Percentiles rank a stretch among this genome's conserved stretches.
Evolutionary conservation across 2,329 filamentous ascomycete species (phyloP).

Genomic region (Cladosporium sp.): DNA sequence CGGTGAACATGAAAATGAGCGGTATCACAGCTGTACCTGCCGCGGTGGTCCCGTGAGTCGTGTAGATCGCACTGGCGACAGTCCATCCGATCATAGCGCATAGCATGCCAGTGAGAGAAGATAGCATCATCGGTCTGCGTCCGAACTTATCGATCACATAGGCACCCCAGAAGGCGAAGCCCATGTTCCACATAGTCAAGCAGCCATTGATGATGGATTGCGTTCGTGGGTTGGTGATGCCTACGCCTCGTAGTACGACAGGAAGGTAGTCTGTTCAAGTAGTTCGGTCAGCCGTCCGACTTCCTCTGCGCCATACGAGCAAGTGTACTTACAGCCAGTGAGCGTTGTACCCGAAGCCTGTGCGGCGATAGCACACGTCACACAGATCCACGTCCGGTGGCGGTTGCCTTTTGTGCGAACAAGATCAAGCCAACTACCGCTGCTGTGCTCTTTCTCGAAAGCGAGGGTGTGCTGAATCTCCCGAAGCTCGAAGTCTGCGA

Average conservation of each 20-base stretch:
- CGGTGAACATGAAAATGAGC: slow-evolving; percentile 18
- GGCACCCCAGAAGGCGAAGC: slow-evolving; percentile 38
- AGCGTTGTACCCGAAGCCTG: slow-evolving; percentile 53
- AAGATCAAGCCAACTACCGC: slow-evolving; percentile 41
- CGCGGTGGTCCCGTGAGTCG: slow-evolving; percentile 16
- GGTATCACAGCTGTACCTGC: slow-evolving; percentile 24
- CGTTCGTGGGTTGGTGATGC: slow-evolving; percentile 24
- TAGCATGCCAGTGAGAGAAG: slow-evolving; percentile 25
- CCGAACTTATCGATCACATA: slow-evolving; percentile 27
- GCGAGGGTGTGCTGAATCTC: slow-evolving; percentile 45
- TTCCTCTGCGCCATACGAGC: neutral
- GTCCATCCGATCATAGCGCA: slow-evolving; percentile 36
- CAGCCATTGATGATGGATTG: slow-evolving; percentile 36
- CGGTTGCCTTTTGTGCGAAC: slow-evolving; percentile 48
- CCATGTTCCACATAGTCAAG: slow-evolving; percentile 57
- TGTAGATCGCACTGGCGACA: slow-evolving; percentile 15
- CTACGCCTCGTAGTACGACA: slow-evolving; percentile 26
- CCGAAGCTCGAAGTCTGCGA: slow-evolving; percentile 44
- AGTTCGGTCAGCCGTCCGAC: neutral
- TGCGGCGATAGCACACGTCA: slow-evolving; percentile 49
- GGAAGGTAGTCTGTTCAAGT: slow-evolving; percentile 21
- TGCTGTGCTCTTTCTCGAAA: slow-evolving; percentile 42
- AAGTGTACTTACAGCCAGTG: slow-evolving; percentile 29
- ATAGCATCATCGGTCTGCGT: slow-evolving; percentile 24
- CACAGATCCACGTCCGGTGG: slow-evolving; percentile 48